These are phyloP conservation scores for Barnettozyma populi DNA, from an alignment of 805 yeast species.

Conservation along the genomic window DNA sequence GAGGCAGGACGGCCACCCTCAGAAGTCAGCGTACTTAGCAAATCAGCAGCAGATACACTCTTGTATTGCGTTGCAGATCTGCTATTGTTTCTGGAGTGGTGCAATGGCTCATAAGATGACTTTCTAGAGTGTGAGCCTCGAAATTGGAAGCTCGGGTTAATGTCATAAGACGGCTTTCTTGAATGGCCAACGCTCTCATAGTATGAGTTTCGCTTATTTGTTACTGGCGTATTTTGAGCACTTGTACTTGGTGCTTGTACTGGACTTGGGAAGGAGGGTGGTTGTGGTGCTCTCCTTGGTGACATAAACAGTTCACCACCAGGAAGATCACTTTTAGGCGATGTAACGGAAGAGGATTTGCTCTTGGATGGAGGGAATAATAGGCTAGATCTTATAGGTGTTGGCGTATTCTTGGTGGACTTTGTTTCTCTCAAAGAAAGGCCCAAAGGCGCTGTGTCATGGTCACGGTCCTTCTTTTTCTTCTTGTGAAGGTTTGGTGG, in stretches of 20 bases:
- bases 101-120: conserved; percentile 8
- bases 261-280: conserved; percentile 48
- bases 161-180: conserved; percentile 21
- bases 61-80: not conserved
- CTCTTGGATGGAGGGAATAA: not conserved
- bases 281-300: conserved; percentile 71
- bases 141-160: not conserved
- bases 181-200: conserved; percentile 20
- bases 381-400: not conserved
- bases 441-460: conserved; percentile 23
- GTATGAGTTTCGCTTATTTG: conserved; percentile 22
- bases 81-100: conserved; percentile 15
- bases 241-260: conserved; percentile 14
- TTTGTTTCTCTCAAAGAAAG: conserved; percentile 17
- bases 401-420: not conserved
- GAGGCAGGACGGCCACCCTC: conserved; percentile 38
- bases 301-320: conserved; percentile 42
- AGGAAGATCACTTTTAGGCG: conserved; percentile 20
- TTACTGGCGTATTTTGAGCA: conserved; percentile 18
- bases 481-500: conserved; percentile 8
- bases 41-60: conserved; percentile 24
- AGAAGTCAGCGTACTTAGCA: conserved; percentile 25
- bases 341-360: conserved; percentile 9
- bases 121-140: conserved; percentile 12
- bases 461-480: too few relatives aligned